Conservation (phyloP, 257 asterid genomes). For the Plantago ovata region DNA sequence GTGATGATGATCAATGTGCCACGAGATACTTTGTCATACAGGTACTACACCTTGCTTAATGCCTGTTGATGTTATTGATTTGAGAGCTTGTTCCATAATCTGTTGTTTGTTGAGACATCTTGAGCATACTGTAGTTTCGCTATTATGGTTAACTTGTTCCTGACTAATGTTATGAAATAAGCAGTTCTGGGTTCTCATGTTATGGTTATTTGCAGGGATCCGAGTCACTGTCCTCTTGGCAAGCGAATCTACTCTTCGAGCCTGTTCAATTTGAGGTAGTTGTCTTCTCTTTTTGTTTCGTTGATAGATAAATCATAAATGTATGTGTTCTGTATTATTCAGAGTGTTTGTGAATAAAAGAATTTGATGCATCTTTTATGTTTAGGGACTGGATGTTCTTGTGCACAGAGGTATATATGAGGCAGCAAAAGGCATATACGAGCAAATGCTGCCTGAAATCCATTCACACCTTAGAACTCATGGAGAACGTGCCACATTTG, state of each 20-base stretch:
- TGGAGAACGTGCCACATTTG: constrained; percentile 59
- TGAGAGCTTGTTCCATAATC: not conserved
- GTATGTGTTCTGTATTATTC: not conserved
- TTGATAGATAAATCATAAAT: not conserved
- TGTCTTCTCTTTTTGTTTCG: constrained; percentile 9
- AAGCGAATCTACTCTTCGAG: constrained; percentile 91
- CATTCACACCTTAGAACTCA: constrained; percentile 53
- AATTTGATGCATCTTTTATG: constrained; percentile 18
- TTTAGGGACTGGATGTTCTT: constrained; percentile 75
- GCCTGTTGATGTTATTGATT: too few relatives aligned
- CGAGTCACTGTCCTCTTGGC: constrained; percentile 93
- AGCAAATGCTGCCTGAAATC: constrained; percentile 83
- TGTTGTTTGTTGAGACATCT: too few relatives aligned
- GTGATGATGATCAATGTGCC: constrained; percentile 79
- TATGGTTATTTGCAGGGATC: constrained; percentile 56
- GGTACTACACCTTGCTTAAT: constrained; percentile 27
- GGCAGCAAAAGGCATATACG: constrained; percentile 96
- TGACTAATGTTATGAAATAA: too few relatives aligned
- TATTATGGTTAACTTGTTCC: too few relatives aligned
- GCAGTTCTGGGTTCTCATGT: constrained; percentile 8
- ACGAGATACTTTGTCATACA: constrained; percentile 86
- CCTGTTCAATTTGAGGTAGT: constrained; percentile 91
- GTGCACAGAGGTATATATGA: constrained; percentile 97
- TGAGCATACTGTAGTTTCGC: too few relatives aligned
- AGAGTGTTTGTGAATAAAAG: not conserved